These are phyloP conservation scores for Millerago galiae DNA, from an alignment of 805 yeast species.

Conservation along the genomic window DNA sequence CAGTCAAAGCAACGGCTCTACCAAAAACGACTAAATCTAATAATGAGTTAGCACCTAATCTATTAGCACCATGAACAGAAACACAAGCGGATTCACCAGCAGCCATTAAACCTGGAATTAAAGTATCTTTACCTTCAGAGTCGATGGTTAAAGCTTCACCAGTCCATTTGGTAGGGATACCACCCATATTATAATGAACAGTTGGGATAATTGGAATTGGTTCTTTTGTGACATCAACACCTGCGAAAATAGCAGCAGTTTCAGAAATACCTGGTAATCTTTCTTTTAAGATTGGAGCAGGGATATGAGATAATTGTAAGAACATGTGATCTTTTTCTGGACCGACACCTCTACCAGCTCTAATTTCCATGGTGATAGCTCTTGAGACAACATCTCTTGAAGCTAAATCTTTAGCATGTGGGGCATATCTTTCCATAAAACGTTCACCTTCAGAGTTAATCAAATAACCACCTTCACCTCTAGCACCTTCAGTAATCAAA, in stretches of 20 bases:
- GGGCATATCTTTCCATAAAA: slow-evolving; percentile 99
- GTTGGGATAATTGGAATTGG: slow-evolving; percentile 98
- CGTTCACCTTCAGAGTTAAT: slow-evolving; percentile 97
- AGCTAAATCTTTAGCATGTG: slow-evolving; percentile 96
- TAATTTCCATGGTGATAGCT: slow-evolving; percentile 97
- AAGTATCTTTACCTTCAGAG: slow-evolving; percentile 81
- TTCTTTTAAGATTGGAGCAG: slow-evolving; percentile 85
- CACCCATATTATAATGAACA: slow-evolving; percentile 99
- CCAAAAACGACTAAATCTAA: slow-evolving; percentile 96
- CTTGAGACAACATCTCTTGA: slow-evolving; percentile 98
- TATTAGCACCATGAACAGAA: slow-evolving; percentile 98
- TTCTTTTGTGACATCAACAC: slow-evolving; percentile 98
- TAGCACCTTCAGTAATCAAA: slow-evolving; percentile 97
- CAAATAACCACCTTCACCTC: slow-evolving; percentile 99
- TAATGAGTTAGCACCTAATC: slow-evolving; percentile 97
- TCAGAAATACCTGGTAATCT: slow-evolving; percentile 99
- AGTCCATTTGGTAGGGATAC: slow-evolving; percentile 96
- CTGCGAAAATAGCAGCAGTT: slow-evolving; percentile 97
- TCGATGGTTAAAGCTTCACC: slow-evolving; percentile 89
- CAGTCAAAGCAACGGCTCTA: slow-evolving; percentile 94
- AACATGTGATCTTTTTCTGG: slow-evolving; percentile 91
- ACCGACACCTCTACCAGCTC: slow-evolving; percentile 99
- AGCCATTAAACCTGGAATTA: slow-evolving; percentile 89
- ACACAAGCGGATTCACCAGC: slow-evolving; percentile 99
- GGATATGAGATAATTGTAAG: slow-evolving; percentile 91